Base-by-base conservation (phyloP, 2,329 filamentous ascomycete species). In the Chalaropsis thielavioides region DNA sequence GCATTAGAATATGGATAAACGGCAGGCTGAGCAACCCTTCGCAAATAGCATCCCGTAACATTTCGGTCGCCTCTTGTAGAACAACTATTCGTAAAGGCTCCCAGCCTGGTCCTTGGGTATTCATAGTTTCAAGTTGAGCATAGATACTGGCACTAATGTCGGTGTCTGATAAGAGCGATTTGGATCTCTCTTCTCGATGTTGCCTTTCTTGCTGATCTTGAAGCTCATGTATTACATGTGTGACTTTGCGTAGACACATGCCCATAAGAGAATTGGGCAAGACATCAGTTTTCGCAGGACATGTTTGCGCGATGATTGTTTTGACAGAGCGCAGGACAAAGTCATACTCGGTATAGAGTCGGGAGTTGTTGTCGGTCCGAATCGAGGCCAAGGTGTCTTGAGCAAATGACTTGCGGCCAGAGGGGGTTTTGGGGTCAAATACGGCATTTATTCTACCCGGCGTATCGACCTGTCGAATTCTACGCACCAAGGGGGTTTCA, bases 171-270 rank as follows among this genome's bases (percentile, higher is more conserved):
- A 49, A 17, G 13, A 61, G 10, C 10, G 43, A 60, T 46, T 10
- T 73, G 66, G 15, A 71, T 69, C 31, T 74, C 58, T 24, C 71
- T 72, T 8, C 68, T 68, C 2, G 73, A 72, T 13, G 74, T 64
- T 64, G 68, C 71, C 62, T 49, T 24, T 64, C 40, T 27, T 59
- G 24, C n/a, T 65, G 66, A 2, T 24, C 19, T 43, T 66, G 31
- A 13, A 67, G 10, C 17, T 24, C 61, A 7, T 43, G 11, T 13
- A 67, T 66, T 2, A 67, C 51, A 13, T 61, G 19, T 7, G 68
- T 66, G 0, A 64, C 64, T n/a, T 61, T 54, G 15, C 73, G 74
- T 43, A 76, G 67, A 46, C 74, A 76, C 70, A 76, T 73, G n/a
- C 70, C 71, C 8, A 76, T 66, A 3, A 76, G 69, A 10, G 74